Base-by-base conservation (phyloP, 257 asterid species). In the Solanum rostratum region DNA sequence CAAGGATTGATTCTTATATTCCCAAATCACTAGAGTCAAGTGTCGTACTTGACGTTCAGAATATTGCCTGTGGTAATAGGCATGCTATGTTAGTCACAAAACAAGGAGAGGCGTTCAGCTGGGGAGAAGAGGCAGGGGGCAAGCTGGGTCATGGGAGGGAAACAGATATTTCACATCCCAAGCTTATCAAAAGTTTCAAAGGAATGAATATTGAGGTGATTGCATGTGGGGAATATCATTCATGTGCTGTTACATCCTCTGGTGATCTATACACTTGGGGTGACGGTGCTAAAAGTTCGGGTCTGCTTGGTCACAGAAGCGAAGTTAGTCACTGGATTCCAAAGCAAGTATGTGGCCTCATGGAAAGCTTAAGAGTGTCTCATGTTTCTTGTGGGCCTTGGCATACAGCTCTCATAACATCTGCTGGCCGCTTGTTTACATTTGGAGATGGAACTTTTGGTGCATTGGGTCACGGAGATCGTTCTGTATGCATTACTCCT, bases 251-350 rank as follows among this genome's bases (percentile, higher is more conserved):
- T 79, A 89, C 99, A 4, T 84, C 85, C 57, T 90, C 96, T 1
- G 98, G 99, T 45, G 99, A 96, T 84, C 90, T 96, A 2, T 96
- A 96, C 88, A 89, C 97, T 62, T 96, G 97, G 97, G 99, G 99
- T 30, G 95, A 91, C 7, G 97, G 97, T 45, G 85, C 90, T 73
- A 83, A 84, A 27, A 87, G 87, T 55, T 83, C 88, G 19, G 94
- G 97, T 62, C 82, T 95, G 90, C 98, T 95, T 22, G 99, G 98
- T 37, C 95, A 91, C 53, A 91, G 91, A 80, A 90, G 93, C 2
- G 92, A 91, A 66, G 91, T 89, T 12, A 92, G 97, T 85, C 95
- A 96, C 82, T 94, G 98, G 97, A 88, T 90, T 87, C 99, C 99
- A 1, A 96, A 91, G 86, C 90, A 84, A 89, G 91, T 96, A 0